phyloP scores from a whole-genome alignment of 805 yeast genomes.

The Scheffersomyces spartinae region DNA sequence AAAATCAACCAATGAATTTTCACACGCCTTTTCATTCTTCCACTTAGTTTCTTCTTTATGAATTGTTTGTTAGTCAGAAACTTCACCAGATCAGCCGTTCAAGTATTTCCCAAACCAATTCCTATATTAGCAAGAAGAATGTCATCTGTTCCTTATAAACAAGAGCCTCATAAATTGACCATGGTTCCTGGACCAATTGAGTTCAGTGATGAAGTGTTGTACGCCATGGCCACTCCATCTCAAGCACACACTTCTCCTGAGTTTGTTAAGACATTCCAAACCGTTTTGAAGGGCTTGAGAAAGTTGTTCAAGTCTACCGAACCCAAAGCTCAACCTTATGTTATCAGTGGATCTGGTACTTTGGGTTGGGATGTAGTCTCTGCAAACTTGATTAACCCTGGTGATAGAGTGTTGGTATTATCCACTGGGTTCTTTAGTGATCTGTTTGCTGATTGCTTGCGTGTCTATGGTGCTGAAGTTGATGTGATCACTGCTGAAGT shows the following conservation, averaged over 20 bases:
- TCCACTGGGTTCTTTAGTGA: constrained; percentile 90
- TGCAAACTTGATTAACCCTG: constrained; percentile 55
- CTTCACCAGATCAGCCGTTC: no score
- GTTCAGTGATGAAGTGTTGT: constrained; percentile 67
- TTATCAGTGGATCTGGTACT: constrained; percentile 86
- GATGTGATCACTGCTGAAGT: constrained; percentile 61
- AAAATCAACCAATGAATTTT: no score
- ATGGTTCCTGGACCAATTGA: constrained; percentile 85
- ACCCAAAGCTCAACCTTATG: constrained; percentile 63
- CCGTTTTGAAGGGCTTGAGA: constrained; percentile 57
- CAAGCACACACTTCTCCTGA: constrained; percentile 87
- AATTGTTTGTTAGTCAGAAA: no score
- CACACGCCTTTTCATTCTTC: no score
- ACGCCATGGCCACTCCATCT: constrained; percentile 74
- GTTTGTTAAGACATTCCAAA: constrained; percentile 63
- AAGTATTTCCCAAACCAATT: no score
- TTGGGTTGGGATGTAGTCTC: constrained; percentile 91
- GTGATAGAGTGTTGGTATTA: constrained; percentile 67
- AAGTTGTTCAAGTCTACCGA: constrained; percentile 61
- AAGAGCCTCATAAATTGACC: constrained; percentile 33
- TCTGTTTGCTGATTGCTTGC: constrained; percentile 65
- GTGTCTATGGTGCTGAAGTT: constrained; percentile 64
- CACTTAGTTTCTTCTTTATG: no score
- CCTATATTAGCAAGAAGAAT: no score
- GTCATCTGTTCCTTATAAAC: constrained; percentile 26